Conservation (phyloP, 495 filamentous ascomycete genomes). For the Xylaria grammica region DNA sequence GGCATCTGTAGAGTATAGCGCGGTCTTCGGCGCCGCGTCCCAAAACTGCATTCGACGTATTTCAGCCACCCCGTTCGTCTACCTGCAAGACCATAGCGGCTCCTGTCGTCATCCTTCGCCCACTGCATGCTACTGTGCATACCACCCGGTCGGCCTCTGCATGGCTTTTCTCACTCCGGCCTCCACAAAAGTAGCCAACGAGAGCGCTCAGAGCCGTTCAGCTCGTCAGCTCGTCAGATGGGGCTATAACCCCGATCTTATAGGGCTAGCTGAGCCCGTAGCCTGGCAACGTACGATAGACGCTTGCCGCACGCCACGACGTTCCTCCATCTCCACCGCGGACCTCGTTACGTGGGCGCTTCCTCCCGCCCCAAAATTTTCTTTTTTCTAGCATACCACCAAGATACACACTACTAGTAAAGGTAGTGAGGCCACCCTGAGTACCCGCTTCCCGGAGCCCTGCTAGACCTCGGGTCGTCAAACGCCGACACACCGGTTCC, state of each 20-base stretch:
- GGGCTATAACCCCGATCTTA: conserved; percentile 9
- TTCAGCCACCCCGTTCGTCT: conserved; percentile 1
- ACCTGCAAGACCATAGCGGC: not conserved
- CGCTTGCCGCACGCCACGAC: not conserved
- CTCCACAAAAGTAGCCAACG: not conserved
- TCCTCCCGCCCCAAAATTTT: not conserved
- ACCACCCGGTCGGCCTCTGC: conserved; percentile 1
- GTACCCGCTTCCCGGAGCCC: not conserved
- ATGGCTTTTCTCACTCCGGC: not conserved
- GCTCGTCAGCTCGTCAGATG: conserved; percentile 19
- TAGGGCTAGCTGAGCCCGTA: conserved; percentile 22
- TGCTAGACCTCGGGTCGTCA: not conserved
- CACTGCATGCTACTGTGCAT: not conserved
- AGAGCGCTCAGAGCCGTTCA: not conserved
- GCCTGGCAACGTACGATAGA: not conserved
- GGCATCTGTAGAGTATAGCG: no score
- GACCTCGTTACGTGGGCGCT: not conserved
- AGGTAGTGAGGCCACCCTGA: conserved; percentile 12
- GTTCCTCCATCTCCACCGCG: not conserved
- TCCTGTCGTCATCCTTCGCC: not conserved
- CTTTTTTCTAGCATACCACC: not conserved
- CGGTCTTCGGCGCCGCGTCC: not conserved
- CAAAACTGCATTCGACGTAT: not conserved
- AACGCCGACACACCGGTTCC: not conserved
- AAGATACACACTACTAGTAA: not conserved